Evolutionary conservation across 78 protist species (phyloP).

Genomic region (slime mould (Dictyostelium discoideum)): dicty_2.7 NC_007088.5:8466001-8466500

Average conservation of each 20-base stretch:
- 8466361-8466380: neutral
- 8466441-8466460: no score
- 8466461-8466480: no score
- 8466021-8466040: no score
- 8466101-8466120: no score
- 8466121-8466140: neutral
- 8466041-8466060: no score
- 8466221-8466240: conserved; percentile 31
- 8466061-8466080: neutral
- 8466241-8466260: conserved; percentile 65
- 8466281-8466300: neutral
- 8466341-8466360: neutral
- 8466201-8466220: neutral
- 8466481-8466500: no score
- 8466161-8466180: conserved; percentile 25
- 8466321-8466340: neutral
- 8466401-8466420: no score
- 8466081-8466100: neutral
- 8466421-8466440: no score
- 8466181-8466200: conserved; percentile 21
- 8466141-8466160: neutral
- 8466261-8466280: conserved; percentile 35
- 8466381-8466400: no score
- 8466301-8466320: neutral
- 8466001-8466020: no score